A percentile compares a stretch with the other conserved stretches of the same genome.
These are phyloP conservation scores for Magnusiomyces clavatus DNA, from an alignment of 1,139 yeast genomes.

Conservation along the genomic window DNA sequence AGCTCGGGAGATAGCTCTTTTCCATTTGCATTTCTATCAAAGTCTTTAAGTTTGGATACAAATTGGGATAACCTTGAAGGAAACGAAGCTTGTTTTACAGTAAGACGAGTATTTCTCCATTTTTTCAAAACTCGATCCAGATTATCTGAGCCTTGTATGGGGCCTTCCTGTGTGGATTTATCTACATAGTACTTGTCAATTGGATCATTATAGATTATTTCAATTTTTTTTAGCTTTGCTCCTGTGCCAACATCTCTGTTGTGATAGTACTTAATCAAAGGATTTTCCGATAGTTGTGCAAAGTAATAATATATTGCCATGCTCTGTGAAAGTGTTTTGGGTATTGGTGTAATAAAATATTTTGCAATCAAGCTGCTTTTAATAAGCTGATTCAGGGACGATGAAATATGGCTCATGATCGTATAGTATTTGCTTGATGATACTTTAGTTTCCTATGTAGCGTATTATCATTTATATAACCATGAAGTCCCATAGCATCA, in stretches of 20 bases:
- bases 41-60: neutral
- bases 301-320: constrained; percentile 24
- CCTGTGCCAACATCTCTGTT: constrained; percentile 30
- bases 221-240: constrained; percentile 22
- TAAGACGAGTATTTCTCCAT: neutral
- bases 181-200: neutral
- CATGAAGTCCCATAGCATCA: too few species aligned
- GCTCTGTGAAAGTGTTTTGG: constrained; percentile 24
- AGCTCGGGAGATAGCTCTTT: too few species aligned
- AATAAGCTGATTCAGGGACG: constrained; percentile 16
- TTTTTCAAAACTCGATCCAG: neutral
- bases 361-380: constrained; percentile 25
- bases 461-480: too few species aligned
- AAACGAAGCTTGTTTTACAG: neutral
- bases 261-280: constrained; percentile 28
- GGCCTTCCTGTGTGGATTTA: neutral
- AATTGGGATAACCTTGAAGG: neutral
- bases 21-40: too few species aligned
- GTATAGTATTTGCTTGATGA: too few species aligned
- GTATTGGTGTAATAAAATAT: constrained; percentile 26
- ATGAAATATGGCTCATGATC: constrained; percentile 1
- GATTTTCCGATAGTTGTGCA: constrained; percentile 13
- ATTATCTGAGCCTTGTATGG: neutral
- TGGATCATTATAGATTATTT: constrained; percentile 27
- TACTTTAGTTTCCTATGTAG: too few species aligned